Percentiles rank a stretch among this genome's conserved stretches.
These are phyloP conservation scores for Penicillium occitanis DNA, from an alignment of 2,329 filamentous ascomycete species.

Conservation along the genomic window DNA sequence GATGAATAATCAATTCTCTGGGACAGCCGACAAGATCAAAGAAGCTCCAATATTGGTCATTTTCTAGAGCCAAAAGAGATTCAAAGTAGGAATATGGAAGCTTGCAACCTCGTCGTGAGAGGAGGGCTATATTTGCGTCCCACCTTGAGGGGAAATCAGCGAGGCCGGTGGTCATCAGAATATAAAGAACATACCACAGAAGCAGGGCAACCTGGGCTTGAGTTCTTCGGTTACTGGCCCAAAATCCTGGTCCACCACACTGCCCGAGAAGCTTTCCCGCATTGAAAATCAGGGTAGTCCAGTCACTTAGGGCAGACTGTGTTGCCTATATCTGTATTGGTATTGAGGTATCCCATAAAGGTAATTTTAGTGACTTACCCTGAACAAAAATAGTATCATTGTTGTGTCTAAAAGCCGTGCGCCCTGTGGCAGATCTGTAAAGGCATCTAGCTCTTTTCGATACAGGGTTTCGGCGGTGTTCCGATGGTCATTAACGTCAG, in stretches of 20 bases:
- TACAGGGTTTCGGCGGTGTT: slow-evolving; percentile 11
- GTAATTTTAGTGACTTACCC: neutral
- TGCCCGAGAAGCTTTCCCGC: neutral
- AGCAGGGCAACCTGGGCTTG: slow-evolving; percentile 12
- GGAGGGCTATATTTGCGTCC: slow-evolving; percentile 14
- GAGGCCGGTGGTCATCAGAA: neutral
- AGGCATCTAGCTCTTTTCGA: neutral
- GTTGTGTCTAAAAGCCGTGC: slow-evolving; percentile 6
- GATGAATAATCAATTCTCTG: slow-evolving; percentile 8
- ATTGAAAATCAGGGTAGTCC: slow-evolving; percentile 6
- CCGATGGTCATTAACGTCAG: neutral
- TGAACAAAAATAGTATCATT: slow-evolving; percentile 13
- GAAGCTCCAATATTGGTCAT: slow-evolving; percentile 8
- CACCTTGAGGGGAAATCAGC: slow-evolving; percentile 2
- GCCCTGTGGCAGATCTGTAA: neutral
- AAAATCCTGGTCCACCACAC: slow-evolving; percentile 1
- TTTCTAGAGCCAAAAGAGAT: neutral
- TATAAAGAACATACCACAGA: slow-evolving; percentile 10
- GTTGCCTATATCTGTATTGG: slow-evolving; percentile 8
- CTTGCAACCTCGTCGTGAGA: slow-evolving; percentile 5
- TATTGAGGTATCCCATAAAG: neutral
- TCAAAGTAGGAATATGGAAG: slow-evolving; percentile 15
- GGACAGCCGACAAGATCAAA: slow-evolving; percentile 16
- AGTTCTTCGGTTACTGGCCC: neutral
- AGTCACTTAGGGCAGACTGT: slow-evolving; percentile 11